phyloP scores from a whole-genome alignment of 1,284 basidiomycete genomes.

The Ceratobasidium sp. region DNA sequence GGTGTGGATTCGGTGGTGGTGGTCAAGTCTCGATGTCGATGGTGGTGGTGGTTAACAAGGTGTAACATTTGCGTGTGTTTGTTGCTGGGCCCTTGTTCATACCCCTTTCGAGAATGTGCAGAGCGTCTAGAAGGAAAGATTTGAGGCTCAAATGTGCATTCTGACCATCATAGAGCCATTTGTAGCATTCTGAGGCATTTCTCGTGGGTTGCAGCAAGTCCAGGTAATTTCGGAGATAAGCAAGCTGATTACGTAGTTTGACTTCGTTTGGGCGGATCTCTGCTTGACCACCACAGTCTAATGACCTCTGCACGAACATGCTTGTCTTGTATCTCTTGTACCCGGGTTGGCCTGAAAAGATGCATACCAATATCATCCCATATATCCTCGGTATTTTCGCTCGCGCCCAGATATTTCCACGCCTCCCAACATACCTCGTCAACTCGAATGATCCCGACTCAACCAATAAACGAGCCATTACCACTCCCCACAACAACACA shows the following conservation, averaged over 20 bases:
- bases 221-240: no score
- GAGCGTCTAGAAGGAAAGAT: no score
- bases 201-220: no score
- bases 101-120: no score
- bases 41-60: neutral
- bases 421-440: neutral
- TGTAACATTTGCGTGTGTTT: neutral
- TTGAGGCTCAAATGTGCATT: no score
- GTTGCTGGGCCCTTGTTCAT: no score
- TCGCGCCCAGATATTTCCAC: neutral
- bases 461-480: neutral
- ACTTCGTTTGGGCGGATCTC: constrained; percentile 5
- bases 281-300: neutral
- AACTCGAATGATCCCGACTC: neutral
- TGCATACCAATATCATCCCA: neutral
- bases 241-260: neutral
- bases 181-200: no score
- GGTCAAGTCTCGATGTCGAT: neutral
- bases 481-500: constrained; percentile 14
- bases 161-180: no score
- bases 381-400: neutral
- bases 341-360: neutral
- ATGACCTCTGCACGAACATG: neutral
- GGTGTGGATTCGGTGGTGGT: neutral
- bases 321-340: neutral